These are phyloP conservation scores for Chrysanthemum makinoi DNA, from an alignment of 129 eudicot genomes.

Conservation along the genomic window DNA sequence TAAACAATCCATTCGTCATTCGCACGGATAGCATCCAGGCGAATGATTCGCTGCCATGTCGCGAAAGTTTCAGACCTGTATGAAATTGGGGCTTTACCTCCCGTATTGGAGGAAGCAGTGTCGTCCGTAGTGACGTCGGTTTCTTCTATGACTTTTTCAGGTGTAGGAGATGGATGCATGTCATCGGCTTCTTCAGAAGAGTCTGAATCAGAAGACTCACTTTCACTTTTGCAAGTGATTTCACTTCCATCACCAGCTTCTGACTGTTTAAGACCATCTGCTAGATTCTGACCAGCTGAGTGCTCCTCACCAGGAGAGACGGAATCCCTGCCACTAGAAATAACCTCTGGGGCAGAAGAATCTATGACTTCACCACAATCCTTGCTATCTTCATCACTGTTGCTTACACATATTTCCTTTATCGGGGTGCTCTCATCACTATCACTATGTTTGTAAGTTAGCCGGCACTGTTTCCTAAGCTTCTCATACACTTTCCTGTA, in stretches of 20 bases:
- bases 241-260: conserved; percentile 34
- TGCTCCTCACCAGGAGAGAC: conserved; percentile 27
- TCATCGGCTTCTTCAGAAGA: conserved; percentile 51
- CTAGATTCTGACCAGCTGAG: conserved; percentile 25
- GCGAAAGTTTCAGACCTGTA: conserved; percentile 53
- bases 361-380: conserved; percentile 43
- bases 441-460: conserved; percentile 37
- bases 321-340: conserved; percentile 30
- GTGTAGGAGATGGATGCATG: conserved; percentile 34
- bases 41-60: conserved; percentile 78
- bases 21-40: conserved; percentile 77
- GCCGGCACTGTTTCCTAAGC: conserved; percentile 48
- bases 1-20: conserved; percentile 69
- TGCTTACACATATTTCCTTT: conserved; percentile 33
- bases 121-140: conserved; percentile 15
- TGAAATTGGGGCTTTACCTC: conserved; percentile 22
- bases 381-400: conserved; percentile 35
- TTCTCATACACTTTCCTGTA: conserved; percentile 54
- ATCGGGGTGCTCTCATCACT: conserved; percentile 37
- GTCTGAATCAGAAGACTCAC: conserved; percentile 59
- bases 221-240: conserved; percentile 40
- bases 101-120: conserved; percentile 17
- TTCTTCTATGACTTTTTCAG: conserved; percentile 31
- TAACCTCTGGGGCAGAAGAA: conserved; percentile 43
- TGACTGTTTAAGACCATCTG: conserved; percentile 5